These are phyloP conservation scores for Lenwebbia sp. DNA, from an alignment of 345 rosid species.

Conservation along the genomic window DNA sequence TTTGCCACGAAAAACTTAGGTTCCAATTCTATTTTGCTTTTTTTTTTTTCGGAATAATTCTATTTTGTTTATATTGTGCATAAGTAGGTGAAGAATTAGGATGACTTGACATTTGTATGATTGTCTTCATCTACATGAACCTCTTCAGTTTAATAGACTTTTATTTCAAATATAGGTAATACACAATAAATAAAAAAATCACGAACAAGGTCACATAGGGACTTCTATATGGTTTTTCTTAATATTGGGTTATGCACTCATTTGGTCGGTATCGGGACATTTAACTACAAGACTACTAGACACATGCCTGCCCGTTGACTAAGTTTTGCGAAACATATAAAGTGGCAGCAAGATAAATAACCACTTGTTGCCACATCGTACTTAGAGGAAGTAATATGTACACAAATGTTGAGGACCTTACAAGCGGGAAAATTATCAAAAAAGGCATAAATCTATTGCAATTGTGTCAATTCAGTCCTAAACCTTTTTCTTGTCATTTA, in stretches of 20 bases:
- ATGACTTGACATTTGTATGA: background rate
- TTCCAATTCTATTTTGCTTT: background rate
- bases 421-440: accelerated
- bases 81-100: background rate
- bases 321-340: background rate
- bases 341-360: background rate
- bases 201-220: background rate
- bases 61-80: background rate
- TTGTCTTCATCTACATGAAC: background rate
- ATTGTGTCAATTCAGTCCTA: too few relatives aligned
- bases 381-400: background rate
- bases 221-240: background rate
- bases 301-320: background rate
- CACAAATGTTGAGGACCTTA: background rate
- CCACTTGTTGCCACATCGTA: background rate
- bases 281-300: background rate
- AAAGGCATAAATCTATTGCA: too few relatives aligned
- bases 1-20: background rate
- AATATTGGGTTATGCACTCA: background rate
- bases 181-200: background rate
- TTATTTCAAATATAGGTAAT: background rate
- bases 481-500: too few relatives aligned
- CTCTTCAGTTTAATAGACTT: background rate
- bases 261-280: background rate
- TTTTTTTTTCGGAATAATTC: background rate